Conservation (phyloP, 768 basidiomycete species). For the Amanita pallidorosea region DNA sequence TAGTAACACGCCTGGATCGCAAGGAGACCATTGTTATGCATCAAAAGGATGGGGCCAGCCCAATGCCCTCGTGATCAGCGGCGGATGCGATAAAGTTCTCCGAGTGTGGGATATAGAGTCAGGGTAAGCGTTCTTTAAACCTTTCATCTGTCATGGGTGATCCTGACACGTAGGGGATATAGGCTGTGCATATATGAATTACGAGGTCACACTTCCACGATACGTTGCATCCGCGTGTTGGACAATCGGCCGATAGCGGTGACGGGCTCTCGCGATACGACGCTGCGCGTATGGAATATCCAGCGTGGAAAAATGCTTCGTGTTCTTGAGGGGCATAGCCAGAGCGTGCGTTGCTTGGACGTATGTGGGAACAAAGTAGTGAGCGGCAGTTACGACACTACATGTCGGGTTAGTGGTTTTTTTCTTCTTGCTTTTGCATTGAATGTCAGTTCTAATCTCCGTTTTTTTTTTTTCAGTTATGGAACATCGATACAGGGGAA, state of each 20-base stretch:
- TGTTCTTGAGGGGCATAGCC: slow-evolving; percentile 64
- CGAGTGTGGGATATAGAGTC: slow-evolving; percentile 85
- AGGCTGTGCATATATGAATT: slow-evolving; percentile 70
- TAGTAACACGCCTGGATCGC: background rate
- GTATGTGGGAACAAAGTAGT: slow-evolving; percentile 76
- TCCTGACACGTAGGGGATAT: slow-evolving; percentile 10
- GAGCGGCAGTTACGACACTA: slow-evolving; percentile 90
- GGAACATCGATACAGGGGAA: slow-evolving; percentile 84
- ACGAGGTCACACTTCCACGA: slow-evolving; percentile 79
- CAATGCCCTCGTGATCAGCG: slow-evolving; percentile 75
- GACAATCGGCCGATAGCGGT: slow-evolving; percentile 84
- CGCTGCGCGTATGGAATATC: slow-evolving; percentile 89
- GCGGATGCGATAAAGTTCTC: slow-evolving; percentile 88
- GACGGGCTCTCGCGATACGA: slow-evolving; percentile 80
- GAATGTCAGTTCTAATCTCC: slow-evolving; percentile 3
- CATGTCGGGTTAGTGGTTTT: slow-evolving; percentile 52
- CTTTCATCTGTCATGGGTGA: background rate
- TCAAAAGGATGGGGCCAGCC: slow-evolving; percentile 88
- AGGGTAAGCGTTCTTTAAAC: slow-evolving; percentile 41
- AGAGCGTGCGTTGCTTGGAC: slow-evolving; percentile 83
- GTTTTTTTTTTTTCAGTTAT: slow-evolving; percentile 38
- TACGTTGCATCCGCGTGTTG: slow-evolving; percentile 82
- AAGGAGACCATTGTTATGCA: slow-evolving; percentile 42
- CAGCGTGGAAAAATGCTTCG: slow-evolving; percentile 60
- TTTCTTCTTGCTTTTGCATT: background rate